Base-by-base conservation (phyloP, 2,329 filamentous ascomycete species). In the Clathrospora elynae region DNA sequence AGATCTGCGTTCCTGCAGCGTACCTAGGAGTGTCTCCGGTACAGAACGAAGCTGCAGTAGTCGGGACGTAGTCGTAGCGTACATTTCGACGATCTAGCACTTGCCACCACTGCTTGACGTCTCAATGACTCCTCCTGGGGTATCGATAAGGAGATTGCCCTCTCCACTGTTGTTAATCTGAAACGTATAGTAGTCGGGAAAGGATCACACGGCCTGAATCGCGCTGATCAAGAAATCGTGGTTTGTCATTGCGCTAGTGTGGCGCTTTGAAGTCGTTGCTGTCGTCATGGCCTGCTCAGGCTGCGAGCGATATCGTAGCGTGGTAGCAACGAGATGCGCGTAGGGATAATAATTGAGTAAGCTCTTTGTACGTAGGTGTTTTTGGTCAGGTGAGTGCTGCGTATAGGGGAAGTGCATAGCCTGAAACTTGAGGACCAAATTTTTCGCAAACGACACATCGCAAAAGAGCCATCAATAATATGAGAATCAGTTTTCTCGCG, bases 141-240 rank as follows among this genome's bases (percentile, higher is more conserved):
- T 39, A 32, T 39, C 28, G 36, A 39, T 39, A 39, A 16, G 2
- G 28, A 32, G n/a, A 28, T 34, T 23, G n/a, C 12, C 11, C 10
- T 24, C 32, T 18, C 37, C 32, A 35, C 37, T 29, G 10, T 46
- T 46, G 25, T n/a, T n/a, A n/a, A n/a, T n/a, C 16, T 46, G 25
- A 46, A 23, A 36, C 20, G 25, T 20, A 24, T 14, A 17, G 23
- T 31, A 23, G 16, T 23, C n/a, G 11, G 16, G 24, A 20, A 40
- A 23, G 16, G 31, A 7, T 17, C 25, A 24, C 26, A 25, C 31
- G 38, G 38, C 22, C 30, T 41, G 31, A 36, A 45, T 31, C 31
- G 35, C 30, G 17, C 22, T 26, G 22, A 42, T 35, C 32, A 26
- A 18, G 22, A 35, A 30, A 13, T 11, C 29, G n/a, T n/a, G n/a